These are phyloP conservation scores for Aspergillus haitiensis DNA, from an alignment of 495 filamentous ascomycete species.

Conservation along the genomic window DNA sequence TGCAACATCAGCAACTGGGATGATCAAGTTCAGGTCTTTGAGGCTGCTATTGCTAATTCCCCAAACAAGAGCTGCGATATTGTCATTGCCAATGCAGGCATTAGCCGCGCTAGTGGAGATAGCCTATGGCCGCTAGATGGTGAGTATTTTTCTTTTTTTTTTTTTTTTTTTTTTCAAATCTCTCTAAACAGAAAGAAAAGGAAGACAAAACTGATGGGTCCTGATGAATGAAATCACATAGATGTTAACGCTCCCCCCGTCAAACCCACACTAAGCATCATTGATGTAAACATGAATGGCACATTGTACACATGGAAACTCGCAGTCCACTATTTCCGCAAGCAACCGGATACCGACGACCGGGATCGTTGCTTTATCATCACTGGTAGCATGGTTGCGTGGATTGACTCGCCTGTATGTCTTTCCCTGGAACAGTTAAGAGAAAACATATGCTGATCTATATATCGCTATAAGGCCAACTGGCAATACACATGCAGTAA, in stretches of 20 bases:
- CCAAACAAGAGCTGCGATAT: slow-evolving; percentile 25
- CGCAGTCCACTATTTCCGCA: slow-evolving; percentile 46
- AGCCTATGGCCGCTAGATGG: slow-evolving; percentile 35
- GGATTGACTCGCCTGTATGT: slow-evolving; percentile 31
- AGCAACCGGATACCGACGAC: slow-evolving; percentile 33
- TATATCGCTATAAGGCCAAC: slow-evolving; percentile 21
- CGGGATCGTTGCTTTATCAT: slow-evolving; percentile 37
- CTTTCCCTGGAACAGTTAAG: neutral
- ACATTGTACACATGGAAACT: slow-evolving; percentile 44
- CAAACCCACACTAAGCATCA: slow-evolving; percentile 41
- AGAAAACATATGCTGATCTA: neutral
- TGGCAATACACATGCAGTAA: slow-evolving; percentile 39
- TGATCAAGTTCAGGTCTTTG: slow-evolving; percentile 22
- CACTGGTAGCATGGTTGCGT: slow-evolving; percentile 34
- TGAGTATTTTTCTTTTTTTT: slow-evolving; percentile 12
- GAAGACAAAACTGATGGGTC: neutral
- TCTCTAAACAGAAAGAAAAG: neutral
- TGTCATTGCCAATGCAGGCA: slow-evolving; percentile 43
- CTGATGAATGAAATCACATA: slow-evolving; percentile 5
- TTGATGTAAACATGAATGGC: slow-evolving; percentile 44
- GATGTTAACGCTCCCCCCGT: slow-evolving; percentile 33
- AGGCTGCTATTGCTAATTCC: slow-evolving; percentile 24
- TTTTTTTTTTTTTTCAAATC: neutral
- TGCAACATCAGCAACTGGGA: slow-evolving; percentile 28
- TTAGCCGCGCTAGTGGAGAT: slow-evolving; percentile 34